Percentiles rank a stretch among this genome's conserved stretches.
phyloP scores from a whole-genome alignment of 495 filamentous ascomycete species.

The Aeminium ludgeri region DNA sequence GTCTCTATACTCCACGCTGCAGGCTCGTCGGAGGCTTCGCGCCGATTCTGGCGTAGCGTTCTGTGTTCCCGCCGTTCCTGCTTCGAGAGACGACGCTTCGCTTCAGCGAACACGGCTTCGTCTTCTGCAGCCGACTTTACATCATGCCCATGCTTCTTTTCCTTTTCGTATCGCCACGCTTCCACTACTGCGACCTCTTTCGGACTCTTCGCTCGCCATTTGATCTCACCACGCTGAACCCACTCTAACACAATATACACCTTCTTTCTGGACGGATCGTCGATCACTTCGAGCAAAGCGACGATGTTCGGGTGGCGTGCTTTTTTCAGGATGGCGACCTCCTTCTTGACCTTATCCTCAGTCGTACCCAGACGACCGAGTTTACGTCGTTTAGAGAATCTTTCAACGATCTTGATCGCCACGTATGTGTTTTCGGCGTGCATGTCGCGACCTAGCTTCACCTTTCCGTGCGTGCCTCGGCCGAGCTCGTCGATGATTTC shows the following conservation, averaged over 20 bases:
- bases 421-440: constrained; percentile 30
- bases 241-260: constrained; percentile 95
- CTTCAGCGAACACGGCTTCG: constrained; percentile 30
- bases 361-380: constrained; percentile 53
- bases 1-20: constrained; percentile 65
- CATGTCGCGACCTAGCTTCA: constrained; percentile 49
- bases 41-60: constrained; percentile 8
- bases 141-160: constrained; percentile 36
- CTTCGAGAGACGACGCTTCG: constrained; percentile 17
- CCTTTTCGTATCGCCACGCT: constrained; percentile 56
- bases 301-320: constrained; percentile 91
- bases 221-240: constrained; percentile 81
- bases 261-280: constrained; percentile 87
- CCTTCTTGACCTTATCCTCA: constrained; percentile 87
- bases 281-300: constrained; percentile 87
- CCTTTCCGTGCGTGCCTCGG: constrained; percentile 60
- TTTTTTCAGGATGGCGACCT: constrained; percentile 97
- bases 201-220: constrained; percentile 74
- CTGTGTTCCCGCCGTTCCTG: constrained; percentile 12
- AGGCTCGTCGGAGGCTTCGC: constrained; percentile 5
- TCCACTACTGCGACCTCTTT: constrained; percentile 69
- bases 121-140: constrained; percentile 35
- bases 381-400: constrained; percentile 81
- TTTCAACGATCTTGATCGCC: constrained; percentile 94
- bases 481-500: constrained; percentile 92